These are phyloP conservation scores for Ophiostoma novo-ulmi DNA, from an alignment of 2,329 filamentous ascomycete species.

Conservation along the genomic window DNA sequence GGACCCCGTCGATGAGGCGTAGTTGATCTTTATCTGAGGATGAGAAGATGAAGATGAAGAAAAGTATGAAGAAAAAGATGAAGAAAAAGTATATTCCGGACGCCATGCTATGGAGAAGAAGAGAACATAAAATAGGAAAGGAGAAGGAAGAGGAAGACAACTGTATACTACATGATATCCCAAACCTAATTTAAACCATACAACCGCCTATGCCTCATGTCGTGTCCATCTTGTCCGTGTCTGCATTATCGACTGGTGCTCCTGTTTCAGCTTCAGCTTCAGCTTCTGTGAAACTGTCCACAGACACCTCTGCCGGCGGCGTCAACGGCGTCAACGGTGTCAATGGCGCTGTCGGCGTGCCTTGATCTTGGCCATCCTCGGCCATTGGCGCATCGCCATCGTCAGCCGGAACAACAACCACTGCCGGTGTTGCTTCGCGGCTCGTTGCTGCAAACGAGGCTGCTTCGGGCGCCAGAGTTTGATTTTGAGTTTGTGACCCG, in stretches of 20 bases:
- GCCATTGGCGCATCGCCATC: slow-evolving; percentile 54
- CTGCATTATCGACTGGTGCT: slow-evolving; percentile 17
- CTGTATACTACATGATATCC: slow-evolving; percentile 16
- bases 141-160: not conserved
- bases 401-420: slow-evolving; percentile 16
- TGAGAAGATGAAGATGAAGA: not conserved
- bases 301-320: not conserved
- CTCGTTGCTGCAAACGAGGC: slow-evolving; percentile 23
- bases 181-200: not conserved
- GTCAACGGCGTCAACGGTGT: not conserved
- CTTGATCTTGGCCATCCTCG: slow-evolving; percentile 34
- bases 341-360: not conserved
- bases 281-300: not conserved
- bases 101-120: not conserved
- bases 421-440: slow-evolving; percentile 36
- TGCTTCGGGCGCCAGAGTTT: slow-evolving; percentile 22
- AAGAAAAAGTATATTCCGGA: not conserved
- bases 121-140: not conserved
- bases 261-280: not conserved
- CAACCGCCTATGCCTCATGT: slow-evolving; percentile 30
- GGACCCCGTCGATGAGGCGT: not conserved
- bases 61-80: not conserved
- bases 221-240: slow-evolving; percentile 65
- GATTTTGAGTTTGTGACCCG: not conserved
- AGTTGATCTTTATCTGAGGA: not conserved